Evolutionary conservation across 345 rosid genomes (phyloP).

Genomic region (Heritiera littoralis): DNA sequence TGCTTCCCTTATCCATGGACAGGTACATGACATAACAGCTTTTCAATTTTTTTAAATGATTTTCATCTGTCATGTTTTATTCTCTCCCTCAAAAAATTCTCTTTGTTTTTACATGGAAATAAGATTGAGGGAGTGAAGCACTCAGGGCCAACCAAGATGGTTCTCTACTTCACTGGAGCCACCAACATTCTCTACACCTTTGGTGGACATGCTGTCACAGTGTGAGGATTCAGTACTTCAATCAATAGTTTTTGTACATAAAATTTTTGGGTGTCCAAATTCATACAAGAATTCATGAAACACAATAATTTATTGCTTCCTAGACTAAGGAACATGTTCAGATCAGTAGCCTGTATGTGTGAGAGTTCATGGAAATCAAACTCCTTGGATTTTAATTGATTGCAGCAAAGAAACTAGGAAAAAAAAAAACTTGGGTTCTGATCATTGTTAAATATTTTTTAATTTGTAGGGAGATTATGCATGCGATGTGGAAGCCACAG

Average conservation of each 20-base stretch:
- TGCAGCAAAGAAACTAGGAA: neutral
- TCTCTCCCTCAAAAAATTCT: neutral
- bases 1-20: slow-evolving; percentile 89
- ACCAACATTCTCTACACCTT: slow-evolving; percentile 98
- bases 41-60: neutral
- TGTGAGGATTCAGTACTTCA: slow-evolving; percentile 50
- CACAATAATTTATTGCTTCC: neutral
- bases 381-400: neutral
- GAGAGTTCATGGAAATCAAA: neutral
- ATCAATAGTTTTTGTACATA: neutral
- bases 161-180: slow-evolving; percentile 97
- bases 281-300: neutral
- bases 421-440: neutral
- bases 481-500: slow-evolving; percentile 99
- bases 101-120: slow-evolving; percentile 21
- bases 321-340: neutral
- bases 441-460: slow-evolving; percentile 4
- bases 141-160: slow-evolving; percentile 84
- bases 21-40: slow-evolving; percentile 45
- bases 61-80: neutral
- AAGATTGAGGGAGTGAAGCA: slow-evolving; percentile 90
- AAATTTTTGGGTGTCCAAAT: neutral
- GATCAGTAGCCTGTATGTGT: neutral
- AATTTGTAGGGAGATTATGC: slow-evolving; percentile 82
- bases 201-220: slow-evolving; percentile 98